Evolutionary conservation across 306 rosid species (phyloP), one percentile per base, ranked within the genome.

Genomic region (Prunus persica): DNA sequence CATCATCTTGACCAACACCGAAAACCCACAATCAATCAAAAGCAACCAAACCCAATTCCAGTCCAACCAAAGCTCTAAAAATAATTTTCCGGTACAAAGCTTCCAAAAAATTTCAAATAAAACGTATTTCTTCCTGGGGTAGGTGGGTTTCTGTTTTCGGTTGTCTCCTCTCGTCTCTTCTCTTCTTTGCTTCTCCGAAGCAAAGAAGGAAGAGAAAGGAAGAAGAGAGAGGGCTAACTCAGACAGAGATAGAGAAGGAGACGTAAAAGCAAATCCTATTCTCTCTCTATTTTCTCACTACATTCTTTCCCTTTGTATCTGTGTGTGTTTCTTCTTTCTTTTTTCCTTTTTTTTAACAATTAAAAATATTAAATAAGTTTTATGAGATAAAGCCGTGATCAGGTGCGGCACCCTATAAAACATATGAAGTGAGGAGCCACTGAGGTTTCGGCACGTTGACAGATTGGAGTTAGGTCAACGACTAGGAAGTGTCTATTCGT

Each of bases 1-100:
- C 87, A 90, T 49, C 99, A 95, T 95, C 86, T 84, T 85, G 66
- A 63, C 71, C 55, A 43, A 24, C 69, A 57, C 20, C 57, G 19
- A 27, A 24, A 71, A 38, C 55, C 2, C 69, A 57, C 63, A 20
- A 69, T 25, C 56, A 19, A 68, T 25, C 49, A 15, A 71, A 50
- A 55, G 28, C 51, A 46, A 20, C 2, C 38, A 71, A 73, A 61
- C 79, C 78, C 54, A 15, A 78, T 63, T 38, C 67, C 62, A 58
- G 71, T 78, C 74, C 34, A 28, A 79, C 77, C 13, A 63, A 70
- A 74, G 43, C 43, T 38, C 43, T 38, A 38, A 38, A 38, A 7
- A 38, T 38, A 38, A 38, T 7, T 38, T 38, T 38, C 43, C 9
- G 2, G 43, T 38, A 38, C 43, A 38, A 38, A 64, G 52, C 56